phyloP scores from a whole-genome alignment of 352 stramenopile species.

The Lagenidium giganteum region DNA sequence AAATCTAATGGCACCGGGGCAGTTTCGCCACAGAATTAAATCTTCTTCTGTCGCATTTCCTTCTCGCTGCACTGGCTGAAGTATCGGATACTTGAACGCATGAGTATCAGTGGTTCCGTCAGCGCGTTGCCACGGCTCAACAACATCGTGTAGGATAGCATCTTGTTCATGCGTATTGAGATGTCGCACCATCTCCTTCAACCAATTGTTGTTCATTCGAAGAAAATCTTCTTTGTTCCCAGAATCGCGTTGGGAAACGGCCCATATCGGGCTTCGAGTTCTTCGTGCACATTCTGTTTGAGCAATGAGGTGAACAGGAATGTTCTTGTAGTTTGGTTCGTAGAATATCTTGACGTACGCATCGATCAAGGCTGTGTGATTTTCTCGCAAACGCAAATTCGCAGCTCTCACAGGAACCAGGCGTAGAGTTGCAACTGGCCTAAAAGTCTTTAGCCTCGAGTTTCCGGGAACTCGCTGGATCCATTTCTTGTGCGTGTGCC shows the following conservation, averaged over 20 bases:
- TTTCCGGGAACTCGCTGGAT: slow-evolving; percentile 12
- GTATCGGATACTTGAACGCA: slow-evolving; percentile 26
- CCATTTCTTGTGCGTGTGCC: slow-evolving; percentile 23
- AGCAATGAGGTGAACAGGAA: slow-evolving; percentile 25
- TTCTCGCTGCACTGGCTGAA: slow-evolving; percentile 19
- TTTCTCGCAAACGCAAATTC: slow-evolving; percentile 2
- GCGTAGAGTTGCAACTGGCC: slow-evolving; percentile 25
- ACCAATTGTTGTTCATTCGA: slow-evolving; percentile 18
- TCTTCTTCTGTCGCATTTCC: slow-evolving; percentile 11
- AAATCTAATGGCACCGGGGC: slow-evolving; percentile 22
- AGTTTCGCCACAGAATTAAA: slow-evolving; percentile 16
- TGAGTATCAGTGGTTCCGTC: slow-evolving; percentile 18
- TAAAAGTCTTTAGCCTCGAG: slow-evolving; percentile 19
- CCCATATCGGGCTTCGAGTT: slow-evolving; percentile 16
- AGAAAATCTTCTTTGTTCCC: slow-evolving; percentile 12
- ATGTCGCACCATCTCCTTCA: slow-evolving; percentile 17
- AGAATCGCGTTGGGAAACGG: slow-evolving; percentile 6
- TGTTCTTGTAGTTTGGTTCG: slow-evolving; percentile 32
- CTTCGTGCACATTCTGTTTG: slow-evolving; percentile 19
- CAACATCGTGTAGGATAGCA: slow-evolving; percentile 22
- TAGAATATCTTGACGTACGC: slow-evolving; percentile 28
- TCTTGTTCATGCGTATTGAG: slow-evolving; percentile 17
- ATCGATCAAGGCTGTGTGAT: slow-evolving; percentile 5
- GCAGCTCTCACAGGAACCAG: slow-evolving; percentile 18
- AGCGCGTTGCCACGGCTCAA: slow-evolving; percentile 20